Evolutionary conservation across 352 stramenopile species (phyloP), one percentile per base, ranked within the genome.

Genomic region (Pythium aquatile): DNA sequence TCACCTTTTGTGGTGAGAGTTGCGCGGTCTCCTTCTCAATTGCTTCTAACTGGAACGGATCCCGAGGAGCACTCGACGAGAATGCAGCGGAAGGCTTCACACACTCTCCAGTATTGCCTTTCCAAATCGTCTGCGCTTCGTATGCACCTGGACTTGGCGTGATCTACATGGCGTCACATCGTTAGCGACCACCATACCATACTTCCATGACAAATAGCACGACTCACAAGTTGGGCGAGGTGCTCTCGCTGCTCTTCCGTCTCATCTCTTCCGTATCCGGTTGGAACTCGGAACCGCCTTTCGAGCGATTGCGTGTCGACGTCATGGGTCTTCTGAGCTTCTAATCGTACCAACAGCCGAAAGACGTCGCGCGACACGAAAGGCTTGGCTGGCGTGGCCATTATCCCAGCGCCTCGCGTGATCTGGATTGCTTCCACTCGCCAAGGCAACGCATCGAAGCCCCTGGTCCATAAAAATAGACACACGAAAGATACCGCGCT

Each of bases 281-380:
- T 11, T 4, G 79, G 81, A 11, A 93, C 81, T 30, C 58, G 74
- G 52, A 91, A 87, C 44, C 75, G 79, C 35, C 70, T 63, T 51
- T 90, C 78, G 11, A 93, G 71, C n/a, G 73, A 65, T 16, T 55
- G 39, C 9, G 84, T 66, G 48, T 91, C 79, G 11, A 87, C 75
- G 10, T 86, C 75, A 5, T 86, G 66, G 1, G 70, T 67, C 65
- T 88, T 85, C 42, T 90, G 79, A 1, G 68, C 64, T 35, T 93
- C 84, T 7, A 93, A 76, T 4, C 69, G 71, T 32, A 91, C 65
- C 30, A 93, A 63, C n/a, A 90, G 60, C 6, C 79, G 76, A 63
- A 93, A 93, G 32, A 90, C 74, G 24, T 93, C 84, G 39, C 73
- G 75, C 37, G 84, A 64, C 2, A 93, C 51, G 61, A 90, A 86